Conservation (phyloP, 345 rosid genomes). For the Pelargonium nanum region DNA sequence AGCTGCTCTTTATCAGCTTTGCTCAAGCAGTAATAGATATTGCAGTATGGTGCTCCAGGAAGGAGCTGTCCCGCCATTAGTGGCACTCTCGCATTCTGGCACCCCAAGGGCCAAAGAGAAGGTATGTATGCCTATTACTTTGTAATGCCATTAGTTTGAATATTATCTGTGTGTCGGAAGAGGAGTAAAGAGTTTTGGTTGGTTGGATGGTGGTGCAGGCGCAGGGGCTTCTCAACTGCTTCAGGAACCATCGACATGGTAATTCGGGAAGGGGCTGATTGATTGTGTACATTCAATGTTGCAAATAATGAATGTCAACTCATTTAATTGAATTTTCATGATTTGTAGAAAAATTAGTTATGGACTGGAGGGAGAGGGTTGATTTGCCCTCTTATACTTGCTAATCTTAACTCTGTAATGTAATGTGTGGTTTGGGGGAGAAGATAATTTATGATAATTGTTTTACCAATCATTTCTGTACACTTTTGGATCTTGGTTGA, state of each 20-base stretch:
- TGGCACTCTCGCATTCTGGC: conserved; percentile 79
- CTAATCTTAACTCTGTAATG: too few relatives aligned
- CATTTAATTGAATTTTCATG: conserved; percentile 18
- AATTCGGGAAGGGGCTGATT: conserved; percentile 55
- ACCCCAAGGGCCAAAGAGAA: conserved; percentile 87
- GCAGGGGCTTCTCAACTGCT: conserved; percentile 63
- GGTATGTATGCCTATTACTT: conserved; percentile 24
- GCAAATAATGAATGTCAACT: conserved; percentile 30
- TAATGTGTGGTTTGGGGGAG: too few relatives aligned
- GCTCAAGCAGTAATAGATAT: conserved; percentile 43
- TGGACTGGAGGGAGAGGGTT: conserved; percentile 8
- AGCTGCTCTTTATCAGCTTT: conserved; percentile 81
- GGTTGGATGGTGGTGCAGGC: conserved; percentile 61
- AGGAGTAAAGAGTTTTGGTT: background rate
- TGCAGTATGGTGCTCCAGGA: conserved; percentile 72
- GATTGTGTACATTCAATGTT: conserved; percentile 32
- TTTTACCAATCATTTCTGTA: too few relatives aligned
- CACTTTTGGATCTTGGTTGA: too few relatives aligned
- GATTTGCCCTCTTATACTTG: background rate
- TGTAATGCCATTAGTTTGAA: background rate
- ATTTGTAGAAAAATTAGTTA: conserved; percentile 24
- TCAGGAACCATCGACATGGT: conserved; percentile 72
- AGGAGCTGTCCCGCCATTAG: conserved; percentile 90
- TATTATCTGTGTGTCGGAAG: background rate
- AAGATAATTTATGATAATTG: too few relatives aligned